Percentiles rank a stretch among this genome's conserved stretches.
Conservation (phyloP, 805 yeast species). For the Kazachstania africana region DNA sequence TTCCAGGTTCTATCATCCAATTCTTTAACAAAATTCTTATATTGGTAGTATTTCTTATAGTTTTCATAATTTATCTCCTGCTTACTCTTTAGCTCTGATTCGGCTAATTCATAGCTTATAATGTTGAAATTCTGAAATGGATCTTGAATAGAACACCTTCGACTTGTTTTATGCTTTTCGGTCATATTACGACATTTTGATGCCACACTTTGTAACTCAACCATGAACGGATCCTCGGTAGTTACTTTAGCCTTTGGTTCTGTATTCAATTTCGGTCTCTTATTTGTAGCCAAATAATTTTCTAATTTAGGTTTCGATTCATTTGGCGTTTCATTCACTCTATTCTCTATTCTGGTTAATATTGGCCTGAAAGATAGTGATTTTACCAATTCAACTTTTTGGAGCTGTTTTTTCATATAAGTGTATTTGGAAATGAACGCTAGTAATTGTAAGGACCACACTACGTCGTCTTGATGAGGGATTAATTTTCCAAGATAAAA, state of each 20-base stretch:
- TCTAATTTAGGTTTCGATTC: neutral
- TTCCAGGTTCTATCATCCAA: constrained; percentile 16
- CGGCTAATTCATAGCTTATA: neutral
- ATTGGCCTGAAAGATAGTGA: constrained; percentile 45
- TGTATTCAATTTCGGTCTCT: neutral
- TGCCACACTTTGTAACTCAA: constrained; percentile 9
- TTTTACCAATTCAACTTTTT: constrained; percentile 64
- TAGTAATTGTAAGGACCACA: constrained; percentile 82
- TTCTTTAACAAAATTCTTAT: constrained; percentile 28
- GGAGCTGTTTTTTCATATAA: constrained; percentile 58
- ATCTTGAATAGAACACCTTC: neutral
- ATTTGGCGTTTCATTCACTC: too few species aligned
- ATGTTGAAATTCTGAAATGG: constrained; percentile 1
- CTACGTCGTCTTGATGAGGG: constrained; percentile 86
- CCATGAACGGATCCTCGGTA: constrained; percentile 6
- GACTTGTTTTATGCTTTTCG: neutral
- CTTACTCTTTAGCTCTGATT: constrained; percentile 1
- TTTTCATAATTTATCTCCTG: constrained; percentile 2
- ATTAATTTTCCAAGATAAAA: constrained; percentile 63
- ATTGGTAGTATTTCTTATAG: constrained; percentile 33
- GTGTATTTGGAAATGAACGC: constrained; percentile 93
- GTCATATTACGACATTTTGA: neutral
- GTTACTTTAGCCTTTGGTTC: neutral
- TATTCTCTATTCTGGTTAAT: constrained; percentile 9
- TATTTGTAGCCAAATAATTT: neutral